Evolutionary conservation across 495 filamentous ascomycete species (phyloP).

Genomic region (Hyaloscypha bicolor): DNA sequence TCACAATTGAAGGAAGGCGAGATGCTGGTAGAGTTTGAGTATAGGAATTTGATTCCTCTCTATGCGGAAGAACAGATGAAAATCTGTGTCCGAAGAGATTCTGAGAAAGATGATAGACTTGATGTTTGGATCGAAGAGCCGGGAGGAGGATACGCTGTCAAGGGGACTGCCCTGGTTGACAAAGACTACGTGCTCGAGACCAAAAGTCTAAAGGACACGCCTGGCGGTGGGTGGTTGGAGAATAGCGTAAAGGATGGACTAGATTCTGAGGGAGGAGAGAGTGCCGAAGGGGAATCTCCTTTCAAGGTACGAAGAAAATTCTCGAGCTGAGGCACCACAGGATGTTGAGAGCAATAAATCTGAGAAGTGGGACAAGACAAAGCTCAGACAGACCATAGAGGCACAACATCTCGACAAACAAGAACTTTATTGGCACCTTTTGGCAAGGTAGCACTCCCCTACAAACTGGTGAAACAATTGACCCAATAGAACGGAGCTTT

Average conservation of each 20-base stretch:
- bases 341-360: not conserved
- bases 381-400: too few relatives aligned
- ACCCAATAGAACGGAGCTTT: not conserved
- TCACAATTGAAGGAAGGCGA: constrained; percentile 44
- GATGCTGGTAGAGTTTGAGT: constrained; percentile 60
- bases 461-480: not conserved
- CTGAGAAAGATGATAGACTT: constrained; percentile 40
- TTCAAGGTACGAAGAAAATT: not conserved
- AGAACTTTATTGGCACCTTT: not conserved
- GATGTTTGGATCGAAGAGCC: constrained; percentile 69
- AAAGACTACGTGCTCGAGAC: not conserved
- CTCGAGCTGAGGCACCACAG: not conserved
- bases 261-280: not conserved
- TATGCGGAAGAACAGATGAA: constrained; percentile 68
- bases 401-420: not conserved
- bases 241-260: not conserved
- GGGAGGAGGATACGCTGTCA: constrained; percentile 63
- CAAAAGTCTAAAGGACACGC: not conserved
- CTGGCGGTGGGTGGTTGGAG: not conserved
- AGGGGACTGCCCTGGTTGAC: constrained; percentile 44
- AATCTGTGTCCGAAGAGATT: constrained; percentile 52
- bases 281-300: not conserved
- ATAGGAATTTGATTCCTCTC: constrained; percentile 81
- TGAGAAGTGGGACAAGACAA: too few relatives aligned
- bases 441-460: not conserved